Evolutionary conservation across 345 rosid genomes (phyloP).

Genomic region (Populus tremula): DNA sequence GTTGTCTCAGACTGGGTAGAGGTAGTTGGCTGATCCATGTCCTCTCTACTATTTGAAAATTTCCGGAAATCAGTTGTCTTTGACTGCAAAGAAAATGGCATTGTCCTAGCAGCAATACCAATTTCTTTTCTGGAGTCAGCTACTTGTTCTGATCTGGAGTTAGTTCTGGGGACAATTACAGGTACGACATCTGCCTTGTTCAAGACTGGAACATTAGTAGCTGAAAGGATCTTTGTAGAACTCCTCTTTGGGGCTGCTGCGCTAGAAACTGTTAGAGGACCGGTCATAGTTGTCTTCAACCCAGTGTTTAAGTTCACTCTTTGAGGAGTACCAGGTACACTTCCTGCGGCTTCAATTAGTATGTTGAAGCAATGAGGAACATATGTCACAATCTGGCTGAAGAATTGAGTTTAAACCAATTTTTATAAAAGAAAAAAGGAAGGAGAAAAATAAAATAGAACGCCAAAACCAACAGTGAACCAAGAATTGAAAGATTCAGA

Average conservation of each 20-base stretch:
- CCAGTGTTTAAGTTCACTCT: slow-evolving; percentile 48
- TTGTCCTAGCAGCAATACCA: slow-evolving; percentile 78
- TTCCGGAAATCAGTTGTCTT: slow-evolving; percentile 57
- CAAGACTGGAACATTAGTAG: slow-evolving; percentile 42
- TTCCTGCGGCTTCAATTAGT: slow-evolving; percentile 75
- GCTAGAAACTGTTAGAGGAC: slow-evolving; percentile 41
- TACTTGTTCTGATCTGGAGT: slow-evolving; percentile 53
- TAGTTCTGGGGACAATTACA: slow-evolving; percentile 81
- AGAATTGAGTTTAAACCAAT: not conserved
- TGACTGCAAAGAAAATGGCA: slow-evolving; percentile 96
- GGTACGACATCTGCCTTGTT: slow-evolving; percentile 69
- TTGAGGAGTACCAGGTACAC: slow-evolving; percentile 77
- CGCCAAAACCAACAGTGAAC: slow-evolving; percentile 6
- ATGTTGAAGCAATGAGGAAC: slow-evolving; percentile 29
- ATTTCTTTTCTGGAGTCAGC: slow-evolving; percentile 72
- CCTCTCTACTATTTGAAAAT: slow-evolving; percentile 58
- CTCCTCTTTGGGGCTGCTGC: slow-evolving; percentile 54
- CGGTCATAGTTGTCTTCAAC: slow-evolving; percentile 41
- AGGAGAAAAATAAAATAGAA: slow-evolving; percentile 4
- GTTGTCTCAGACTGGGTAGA: slow-evolving; percentile 41
- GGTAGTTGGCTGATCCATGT: slow-evolving; percentile 47
- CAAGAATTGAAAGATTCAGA: slow-evolving; percentile 9
- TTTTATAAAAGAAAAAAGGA: not conserved
- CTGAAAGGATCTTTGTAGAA: slow-evolving; percentile 44
- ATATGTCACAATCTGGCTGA: not conserved